Base-by-base conservation (phyloP, 306 rosid genomes). In the Lotus japonicus region DNA sequence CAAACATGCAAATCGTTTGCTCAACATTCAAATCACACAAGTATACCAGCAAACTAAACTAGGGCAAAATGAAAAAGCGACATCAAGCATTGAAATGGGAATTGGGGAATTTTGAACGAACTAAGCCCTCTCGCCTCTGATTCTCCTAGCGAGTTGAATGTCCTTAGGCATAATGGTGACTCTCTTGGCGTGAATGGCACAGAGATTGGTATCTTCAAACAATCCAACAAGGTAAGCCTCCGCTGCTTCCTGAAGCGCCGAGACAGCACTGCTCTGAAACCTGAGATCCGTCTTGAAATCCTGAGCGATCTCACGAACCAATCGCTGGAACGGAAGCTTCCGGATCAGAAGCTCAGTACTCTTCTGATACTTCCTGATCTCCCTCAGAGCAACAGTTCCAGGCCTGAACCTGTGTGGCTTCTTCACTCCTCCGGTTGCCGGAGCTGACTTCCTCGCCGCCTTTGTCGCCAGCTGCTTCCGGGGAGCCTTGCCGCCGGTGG, bases 311-410 rank as follows among this genome's bases (percentile, higher is more conserved):
- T 81, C 85, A 0, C 85, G 82, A 68, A 81, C 85, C 9, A 81
- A 5, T 6, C 85, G 82, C 63, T 76, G 85, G 8, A 81, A 81
- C 0, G 84, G 84, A 0, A 81, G 70, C 39, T 81, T 76, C 0
- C 76, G 64, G 54, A 76, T 81, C 5, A 71, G 26, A 41, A 81
- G 81, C 65, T 81, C 79, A 0, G 76, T 81, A 33, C 81, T 81
- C 79, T 81, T 81, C 41, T 76, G 84, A 10, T 81, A 81, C 79
- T 81, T 81, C 8, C 84, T 39, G n/a, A 81, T 81, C 53, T 81
- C 84, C n/a, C 84, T 76, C 48, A 81, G 21, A 0, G 84, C 84
- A 11, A 81, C 82, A 0, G 85, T 81, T 16, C 82, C 85, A 0
- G 79, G 85, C 16, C 82, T 67, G 77, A 81, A 77, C 3, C 82